These are phyloP conservation scores for Arabis hirsuta DNA, from an alignment of 345 rosid genomes.

Conservation along the genomic window DNA sequence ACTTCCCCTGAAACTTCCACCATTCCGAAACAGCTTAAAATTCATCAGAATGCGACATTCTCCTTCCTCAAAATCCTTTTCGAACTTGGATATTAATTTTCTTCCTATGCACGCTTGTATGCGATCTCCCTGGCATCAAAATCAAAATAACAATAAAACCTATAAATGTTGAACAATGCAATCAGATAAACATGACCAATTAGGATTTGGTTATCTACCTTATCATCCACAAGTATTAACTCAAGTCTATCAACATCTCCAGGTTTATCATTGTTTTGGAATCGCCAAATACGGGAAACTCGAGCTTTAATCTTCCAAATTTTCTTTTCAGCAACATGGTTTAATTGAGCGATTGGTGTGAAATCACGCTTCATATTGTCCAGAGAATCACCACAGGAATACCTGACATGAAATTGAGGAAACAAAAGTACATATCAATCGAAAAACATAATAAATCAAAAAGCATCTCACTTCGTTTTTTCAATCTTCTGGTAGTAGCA, in stretches of 20 bases:
- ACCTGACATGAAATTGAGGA: too few species aligned
- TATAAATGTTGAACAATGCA: too few species aligned
- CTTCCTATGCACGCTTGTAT: background rate
- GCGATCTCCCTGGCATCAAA: too few species aligned
- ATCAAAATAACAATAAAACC: background rate
- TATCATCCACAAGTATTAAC: background rate
- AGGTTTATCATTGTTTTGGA: background rate
- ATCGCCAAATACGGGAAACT: background rate
- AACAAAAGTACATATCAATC: too few species aligned
- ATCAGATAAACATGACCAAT: too few species aligned
- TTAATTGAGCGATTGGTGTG: background rate
- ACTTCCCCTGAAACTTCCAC: background rate
- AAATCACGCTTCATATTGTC: background rate
- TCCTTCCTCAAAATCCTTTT: background rate
- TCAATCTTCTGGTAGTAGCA: too few species aligned
- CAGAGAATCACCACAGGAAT: too few species aligned
- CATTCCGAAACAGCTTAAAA: background rate
- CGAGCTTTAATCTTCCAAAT: background rate
- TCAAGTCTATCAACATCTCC: background rate
- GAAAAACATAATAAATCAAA: too few species aligned
- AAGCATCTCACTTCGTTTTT: too few species aligned
- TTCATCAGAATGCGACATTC: background rate
- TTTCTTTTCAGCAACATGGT: too few species aligned
- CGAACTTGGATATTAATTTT: background rate
- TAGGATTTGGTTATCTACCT: too few species aligned